A percentile compares a stretch with the other conserved stretches of the same genome.
These are phyloP conservation scores for Neoboletus magnificus DNA, from an alignment of 768 basidiomycete genomes.

Conservation along the genomic window DNA sequence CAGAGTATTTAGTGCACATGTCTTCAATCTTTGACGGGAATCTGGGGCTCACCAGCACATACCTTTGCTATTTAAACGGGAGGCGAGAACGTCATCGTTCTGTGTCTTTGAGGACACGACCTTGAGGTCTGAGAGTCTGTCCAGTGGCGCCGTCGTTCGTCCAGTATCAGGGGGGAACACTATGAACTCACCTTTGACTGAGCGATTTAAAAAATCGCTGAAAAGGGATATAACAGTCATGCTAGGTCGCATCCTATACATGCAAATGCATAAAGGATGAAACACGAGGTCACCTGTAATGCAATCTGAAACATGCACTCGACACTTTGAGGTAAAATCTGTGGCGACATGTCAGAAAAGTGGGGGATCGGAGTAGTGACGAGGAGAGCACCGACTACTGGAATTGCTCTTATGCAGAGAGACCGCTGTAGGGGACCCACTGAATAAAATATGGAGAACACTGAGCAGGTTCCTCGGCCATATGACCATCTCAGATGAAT, in stretches of 20 bases:
- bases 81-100: not conserved
- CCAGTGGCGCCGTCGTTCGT: constrained; percentile 10
- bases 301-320: not conserved
- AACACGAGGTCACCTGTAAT: constrained; percentile 8
- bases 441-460: not conserved
- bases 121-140: not conserved
- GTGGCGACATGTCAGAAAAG: constrained; percentile 19
- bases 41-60: constrained; percentile 12
- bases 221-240: not conserved
- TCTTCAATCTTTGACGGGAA: constrained; percentile 1
- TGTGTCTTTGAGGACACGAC: not conserved
- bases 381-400: constrained; percentile 9
- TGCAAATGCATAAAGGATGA: not conserved
- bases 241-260: constrained; percentile 1
- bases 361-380: too few species aligned
- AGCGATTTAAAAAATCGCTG: not conserved
- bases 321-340: constrained; percentile 13
- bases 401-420: not conserved
- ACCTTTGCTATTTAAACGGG: constrained; percentile 17
- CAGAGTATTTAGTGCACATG: constrained; percentile 15
- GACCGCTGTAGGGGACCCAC: constrained; percentile 9
- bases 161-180: constrained; percentile 1
- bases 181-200: constrained; percentile 2
- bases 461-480: not conserved
- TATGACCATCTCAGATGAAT: not conserved